Evolutionary conservation across 352 stramenopile species (phyloP).

Genomic region (Vaucheria bursata): DNA sequence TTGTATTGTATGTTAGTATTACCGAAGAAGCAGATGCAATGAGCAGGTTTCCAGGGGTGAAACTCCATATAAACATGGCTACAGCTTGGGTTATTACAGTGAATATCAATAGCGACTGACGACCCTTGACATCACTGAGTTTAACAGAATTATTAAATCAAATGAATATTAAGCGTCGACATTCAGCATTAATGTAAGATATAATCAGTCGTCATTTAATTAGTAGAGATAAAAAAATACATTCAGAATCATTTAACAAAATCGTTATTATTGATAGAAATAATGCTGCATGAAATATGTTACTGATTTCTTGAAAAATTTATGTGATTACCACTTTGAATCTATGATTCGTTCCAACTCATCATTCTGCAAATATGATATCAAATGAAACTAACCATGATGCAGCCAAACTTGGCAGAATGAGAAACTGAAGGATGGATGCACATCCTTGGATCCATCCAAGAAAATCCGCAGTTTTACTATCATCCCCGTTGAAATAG

Average conservation of each 20-base stretch:
- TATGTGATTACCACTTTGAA: too few relatives aligned
- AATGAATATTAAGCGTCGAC: too few relatives aligned
- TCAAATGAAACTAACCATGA: background rate
- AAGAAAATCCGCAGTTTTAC: background rate
- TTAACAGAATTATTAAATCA: background rate
- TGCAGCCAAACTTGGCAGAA: background rate
- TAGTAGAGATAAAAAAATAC: too few relatives aligned
- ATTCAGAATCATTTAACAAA: too few relatives aligned
- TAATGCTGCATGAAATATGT: too few relatives aligned
- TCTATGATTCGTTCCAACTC: too few relatives aligned
- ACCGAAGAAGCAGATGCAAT: background rate
- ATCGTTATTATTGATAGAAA: too few relatives aligned
- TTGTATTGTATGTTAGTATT: background rate
- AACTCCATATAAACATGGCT: background rate
- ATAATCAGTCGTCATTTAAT: too few relatives aligned
- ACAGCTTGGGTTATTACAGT: background rate
- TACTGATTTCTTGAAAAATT: too few relatives aligned
- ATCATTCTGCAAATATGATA: too few relatives aligned
- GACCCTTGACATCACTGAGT: background rate
- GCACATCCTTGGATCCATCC: background rate
- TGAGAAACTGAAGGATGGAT: constrained; percentile 1
- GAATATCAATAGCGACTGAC: background rate
- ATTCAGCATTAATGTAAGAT: too few relatives aligned
- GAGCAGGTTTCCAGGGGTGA: background rate
- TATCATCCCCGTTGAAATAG: background rate